Conservation (phyloP, 2,329 filamentous ascomycete species). For the Fusarium luffae region DNA sequence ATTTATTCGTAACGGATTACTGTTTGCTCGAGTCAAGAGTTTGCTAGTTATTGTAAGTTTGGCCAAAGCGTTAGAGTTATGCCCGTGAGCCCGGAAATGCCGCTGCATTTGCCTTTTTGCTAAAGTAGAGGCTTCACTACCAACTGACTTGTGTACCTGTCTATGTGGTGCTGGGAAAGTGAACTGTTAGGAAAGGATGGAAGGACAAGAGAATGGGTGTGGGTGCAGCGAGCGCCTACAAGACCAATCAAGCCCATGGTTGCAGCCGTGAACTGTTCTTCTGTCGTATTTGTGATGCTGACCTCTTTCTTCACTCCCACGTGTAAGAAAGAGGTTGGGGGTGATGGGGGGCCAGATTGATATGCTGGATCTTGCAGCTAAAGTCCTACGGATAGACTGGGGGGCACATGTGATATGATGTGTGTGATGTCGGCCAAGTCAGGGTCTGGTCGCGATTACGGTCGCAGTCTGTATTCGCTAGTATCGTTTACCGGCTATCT, state of each 20-base stretch:
- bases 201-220: constrained; percentile 17
- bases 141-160: no score
- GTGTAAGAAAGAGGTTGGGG: constrained; percentile 31
- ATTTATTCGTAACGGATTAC: background rate
- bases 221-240: constrained; percentile 40
- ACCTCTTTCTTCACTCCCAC: constrained; percentile 17
- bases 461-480: constrained; percentile 3
- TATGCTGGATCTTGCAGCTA: constrained; percentile 32
- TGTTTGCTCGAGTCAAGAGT: background rate
- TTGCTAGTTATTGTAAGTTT: background rate
- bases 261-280: background rate
- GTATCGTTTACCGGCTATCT: background rate
- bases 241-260: constrained; percentile 33
- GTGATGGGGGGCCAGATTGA: constrained; percentile 33
- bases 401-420: constrained; percentile 17
- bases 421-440: background rate
- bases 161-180: background rate
- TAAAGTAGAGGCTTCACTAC: background rate
- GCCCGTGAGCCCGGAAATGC: background rate
- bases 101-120: background rate
- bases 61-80: background rate
- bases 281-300: background rate
- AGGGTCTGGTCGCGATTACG: constrained; percentile 16
- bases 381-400: background rate
- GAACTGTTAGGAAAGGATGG: background rate